Evolutionary conservation across 306 rosid genomes (phyloP).

Genomic region (Dryas octopetala): DNA sequence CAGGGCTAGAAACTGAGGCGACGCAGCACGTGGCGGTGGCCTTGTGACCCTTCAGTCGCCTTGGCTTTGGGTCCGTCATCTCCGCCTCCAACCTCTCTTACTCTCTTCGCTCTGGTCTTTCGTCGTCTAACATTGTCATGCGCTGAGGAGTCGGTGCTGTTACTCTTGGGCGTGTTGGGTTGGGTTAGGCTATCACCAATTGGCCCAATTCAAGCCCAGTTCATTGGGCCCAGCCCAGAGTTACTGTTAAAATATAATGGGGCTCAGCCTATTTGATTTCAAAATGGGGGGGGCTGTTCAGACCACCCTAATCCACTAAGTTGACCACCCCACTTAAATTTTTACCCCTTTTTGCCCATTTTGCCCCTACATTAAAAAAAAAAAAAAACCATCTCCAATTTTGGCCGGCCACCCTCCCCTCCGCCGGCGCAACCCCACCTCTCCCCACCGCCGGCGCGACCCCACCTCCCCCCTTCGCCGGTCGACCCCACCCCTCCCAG

Average conservation of each 20-base stretch:
- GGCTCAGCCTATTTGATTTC: no score
- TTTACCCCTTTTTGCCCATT: no score
- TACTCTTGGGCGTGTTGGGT: background rate
- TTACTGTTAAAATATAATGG: background rate
- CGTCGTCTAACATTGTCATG: background rate
- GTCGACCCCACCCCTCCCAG: no score
- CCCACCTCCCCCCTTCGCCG: no score
- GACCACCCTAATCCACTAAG: no score
- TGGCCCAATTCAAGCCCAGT: background rate
- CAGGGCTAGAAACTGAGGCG: slow-evolving; percentile 62
- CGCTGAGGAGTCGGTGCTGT: background rate
- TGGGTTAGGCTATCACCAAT: background rate
- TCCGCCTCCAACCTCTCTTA: slow-evolving; percentile 2
- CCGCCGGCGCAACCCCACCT: no score
- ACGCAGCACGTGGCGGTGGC: slow-evolving; percentile 71
- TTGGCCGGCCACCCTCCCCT: no score
- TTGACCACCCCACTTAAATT: no score
- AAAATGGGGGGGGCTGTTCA: no score
- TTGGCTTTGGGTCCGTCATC: slow-evolving; percentile 40
- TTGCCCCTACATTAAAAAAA: no score
- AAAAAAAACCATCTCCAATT: no score
- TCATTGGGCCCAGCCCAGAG: background rate
- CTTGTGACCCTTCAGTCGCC: slow-evolving; percentile 71
- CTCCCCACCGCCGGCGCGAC: no score
- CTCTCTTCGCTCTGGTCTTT: background rate